phyloP scores from a whole-genome alignment of 768 basidiomycete species.

The Boletus vinaceobasis region DNA sequence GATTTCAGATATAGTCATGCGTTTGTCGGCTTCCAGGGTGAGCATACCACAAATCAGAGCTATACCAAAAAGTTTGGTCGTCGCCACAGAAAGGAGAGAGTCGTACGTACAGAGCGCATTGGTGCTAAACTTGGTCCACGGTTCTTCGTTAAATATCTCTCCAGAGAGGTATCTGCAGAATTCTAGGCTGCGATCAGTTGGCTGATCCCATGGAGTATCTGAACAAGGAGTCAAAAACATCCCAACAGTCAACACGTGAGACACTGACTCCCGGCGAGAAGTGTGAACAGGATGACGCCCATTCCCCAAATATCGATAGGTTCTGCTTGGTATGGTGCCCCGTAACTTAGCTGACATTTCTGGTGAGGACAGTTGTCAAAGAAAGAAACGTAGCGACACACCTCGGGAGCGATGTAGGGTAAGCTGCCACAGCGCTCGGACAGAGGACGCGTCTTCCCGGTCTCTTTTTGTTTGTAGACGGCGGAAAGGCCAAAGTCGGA shows the following conservation, averaged over 20 bases:
- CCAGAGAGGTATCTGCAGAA: constrained; percentile 74
- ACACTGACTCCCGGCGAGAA: constrained; percentile 83
- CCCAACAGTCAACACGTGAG: neutral
- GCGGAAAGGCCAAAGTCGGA: constrained; percentile 94
- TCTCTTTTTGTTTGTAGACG: constrained; percentile 81
- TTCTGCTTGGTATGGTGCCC: constrained; percentile 77
- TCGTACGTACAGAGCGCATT: constrained; percentile 58
- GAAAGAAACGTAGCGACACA: constrained; percentile 30
- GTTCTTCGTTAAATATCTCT: constrained; percentile 65
- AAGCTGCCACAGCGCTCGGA: constrained; percentile 87
- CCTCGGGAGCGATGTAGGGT: constrained; percentile 95
- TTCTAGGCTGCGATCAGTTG: constrained; percentile 75
- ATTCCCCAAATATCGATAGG: constrained; percentile 96
- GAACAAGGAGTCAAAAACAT: neutral
- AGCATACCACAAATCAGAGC: constrained; percentile 77
- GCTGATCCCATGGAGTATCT: constrained; percentile 99
- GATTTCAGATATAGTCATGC: constrained; percentile 62
- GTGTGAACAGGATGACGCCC: constrained; percentile 90
- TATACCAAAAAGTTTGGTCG: constrained; percentile 30
- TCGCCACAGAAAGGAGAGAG: neutral
- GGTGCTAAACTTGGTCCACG: constrained; percentile 69
- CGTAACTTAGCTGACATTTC: constrained; percentile 54
- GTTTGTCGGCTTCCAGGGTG: constrained; percentile 60
- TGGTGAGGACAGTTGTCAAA: neutral
- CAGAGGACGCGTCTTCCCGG: constrained; percentile 70